Evolutionary conservation across 768 basidiomycete genomes (phyloP).

Genomic region (Agrocybe chaxingu): DNA sequence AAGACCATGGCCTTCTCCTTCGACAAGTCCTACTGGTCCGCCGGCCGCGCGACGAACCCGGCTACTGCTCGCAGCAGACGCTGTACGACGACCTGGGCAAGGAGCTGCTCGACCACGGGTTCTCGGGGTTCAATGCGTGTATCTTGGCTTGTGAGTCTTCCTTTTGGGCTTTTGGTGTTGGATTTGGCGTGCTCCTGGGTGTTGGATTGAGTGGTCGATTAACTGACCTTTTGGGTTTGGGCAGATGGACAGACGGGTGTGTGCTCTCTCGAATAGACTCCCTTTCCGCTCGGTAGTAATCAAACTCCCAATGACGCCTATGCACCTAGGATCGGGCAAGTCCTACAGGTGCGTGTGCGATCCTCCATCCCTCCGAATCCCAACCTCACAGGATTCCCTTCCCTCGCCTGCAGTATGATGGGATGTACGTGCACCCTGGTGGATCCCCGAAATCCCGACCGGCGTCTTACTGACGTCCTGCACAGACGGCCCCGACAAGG

Average conservation of each 20-base stretch:
- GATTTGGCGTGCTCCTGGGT: no score
- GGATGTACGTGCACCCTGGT: constrained; percentile 61
- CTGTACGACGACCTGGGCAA: constrained; percentile 92
- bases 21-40: constrained; percentile 98
- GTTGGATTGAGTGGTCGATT: neutral
- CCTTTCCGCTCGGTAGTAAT: no score
- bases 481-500: constrained; percentile 90
- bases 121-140: constrained; percentile 96
- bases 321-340: constrained; percentile 74
- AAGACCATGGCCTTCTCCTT: constrained; percentile 91
- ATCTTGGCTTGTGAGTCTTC: constrained; percentile 91
- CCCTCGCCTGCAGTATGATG: constrained; percentile 73
- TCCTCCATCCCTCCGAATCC: neutral
- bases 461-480: neutral
- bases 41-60: constrained; percentile 84
- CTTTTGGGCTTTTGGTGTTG: neutral
- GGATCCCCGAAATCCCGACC: neutral
- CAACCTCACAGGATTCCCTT: constrained; percentile 3
- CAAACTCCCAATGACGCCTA: neutral
- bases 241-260: constrained; percentile 83
- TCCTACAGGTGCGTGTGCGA: constrained; percentile 73
- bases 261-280: constrained; percentile 17
- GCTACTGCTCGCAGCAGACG: constrained; percentile 92
- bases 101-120: constrained; percentile 92
- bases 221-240: constrained; percentile 7